Evolutionary conservation across 2,329 filamentous ascomycete species (phyloP).

Genomic region (Nemania sp.): DNA sequence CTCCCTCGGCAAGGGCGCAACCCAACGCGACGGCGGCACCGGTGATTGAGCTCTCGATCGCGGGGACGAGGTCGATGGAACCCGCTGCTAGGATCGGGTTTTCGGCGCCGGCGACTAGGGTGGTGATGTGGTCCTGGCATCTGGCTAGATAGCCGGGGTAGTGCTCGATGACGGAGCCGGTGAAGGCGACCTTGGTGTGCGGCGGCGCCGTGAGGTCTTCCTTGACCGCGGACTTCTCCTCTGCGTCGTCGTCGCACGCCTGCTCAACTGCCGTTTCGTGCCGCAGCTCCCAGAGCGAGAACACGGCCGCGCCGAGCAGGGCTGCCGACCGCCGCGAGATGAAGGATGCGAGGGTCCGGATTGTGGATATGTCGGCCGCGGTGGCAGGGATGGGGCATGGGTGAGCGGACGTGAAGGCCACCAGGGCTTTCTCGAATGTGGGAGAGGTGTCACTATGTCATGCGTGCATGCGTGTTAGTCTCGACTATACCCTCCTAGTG

Average conservation of each 20-base stretch:
- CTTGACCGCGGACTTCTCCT: constrained; percentile 38
- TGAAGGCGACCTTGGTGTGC: constrained; percentile 71
- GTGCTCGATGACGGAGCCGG: constrained; percentile 78
- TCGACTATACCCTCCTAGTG: not conserved
- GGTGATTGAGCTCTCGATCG: constrained; percentile 74
- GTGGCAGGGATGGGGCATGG: constrained; percentile 45
- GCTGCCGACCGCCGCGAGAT: constrained; percentile 63
- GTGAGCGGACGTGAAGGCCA: constrained; percentile 55
- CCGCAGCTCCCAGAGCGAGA: constrained; percentile 62
- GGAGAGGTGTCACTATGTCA: constrained; percentile 49
- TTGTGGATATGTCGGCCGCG: constrained; percentile 54
- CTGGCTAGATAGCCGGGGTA: constrained; percentile 69
- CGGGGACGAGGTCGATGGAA: constrained; percentile 66
- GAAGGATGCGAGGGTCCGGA: constrained; percentile 58
- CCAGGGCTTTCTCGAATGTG: constrained; percentile 49
- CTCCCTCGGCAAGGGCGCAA: constrained; percentile 38
- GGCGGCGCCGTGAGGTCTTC: constrained; percentile 44
- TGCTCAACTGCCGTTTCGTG: constrained; percentile 51
- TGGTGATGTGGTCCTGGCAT: constrained; percentile 67
- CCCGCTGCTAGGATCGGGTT: constrained; percentile 18
- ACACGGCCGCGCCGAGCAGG: constrained; percentile 62
- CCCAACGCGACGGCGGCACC: constrained; percentile 75
- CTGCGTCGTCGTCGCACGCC: constrained; percentile 47
- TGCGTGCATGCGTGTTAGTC: constrained; percentile 21
- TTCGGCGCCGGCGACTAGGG: constrained; percentile 54